phyloP scores from a whole-genome alignment of 108 stramenopile species.

The Skeletonema grethae region DNA sequence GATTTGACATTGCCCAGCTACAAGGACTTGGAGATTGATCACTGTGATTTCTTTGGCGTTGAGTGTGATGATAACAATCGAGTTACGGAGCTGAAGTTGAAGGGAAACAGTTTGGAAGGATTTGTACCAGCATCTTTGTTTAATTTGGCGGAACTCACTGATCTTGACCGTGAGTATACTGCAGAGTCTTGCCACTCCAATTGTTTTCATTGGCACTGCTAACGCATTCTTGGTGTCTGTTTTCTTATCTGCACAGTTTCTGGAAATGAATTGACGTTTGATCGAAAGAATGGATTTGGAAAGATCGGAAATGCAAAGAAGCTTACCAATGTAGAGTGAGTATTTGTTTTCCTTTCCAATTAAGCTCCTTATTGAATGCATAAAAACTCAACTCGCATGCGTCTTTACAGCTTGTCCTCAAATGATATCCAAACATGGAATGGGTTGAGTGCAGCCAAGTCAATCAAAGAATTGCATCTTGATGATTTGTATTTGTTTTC shows the following conservation, averaged over 20 bases:
- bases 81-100: slow-evolving; percentile 27
- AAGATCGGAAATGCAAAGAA: slow-evolving; percentile 52
- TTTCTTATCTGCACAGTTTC: neutral
- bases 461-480: slow-evolving; percentile 33
- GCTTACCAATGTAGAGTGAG: slow-evolving; percentile 38
- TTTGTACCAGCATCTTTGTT: slow-evolving; percentile 47
- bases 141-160: slow-evolving; percentile 32
- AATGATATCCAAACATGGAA: slow-evolving; percentile 47
- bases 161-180: slow-evolving; percentile 19
- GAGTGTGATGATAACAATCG: slow-evolving; percentile 28
- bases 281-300: slow-evolving; percentile 46
- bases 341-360: neutral
- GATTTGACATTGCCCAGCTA: slow-evolving; percentile 47
- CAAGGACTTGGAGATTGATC: slow-evolving; percentile 25
- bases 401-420: slow-evolving; percentile 19
- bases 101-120: slow-evolving; percentile 46
- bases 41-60: slow-evolving; percentile 39
- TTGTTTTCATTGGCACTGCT: neutral
- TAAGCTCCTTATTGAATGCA: neutral
- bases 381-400: neutral
- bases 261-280: slow-evolving; percentile 46
- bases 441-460: slow-evolving; percentile 39
- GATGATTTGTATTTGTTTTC: slow-evolving; percentile 46
- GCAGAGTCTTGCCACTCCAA: neutral
- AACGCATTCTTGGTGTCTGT: neutral